Base-by-base conservation (phyloP, 345 rosid genomes). In the Acer campestre region DNA sequence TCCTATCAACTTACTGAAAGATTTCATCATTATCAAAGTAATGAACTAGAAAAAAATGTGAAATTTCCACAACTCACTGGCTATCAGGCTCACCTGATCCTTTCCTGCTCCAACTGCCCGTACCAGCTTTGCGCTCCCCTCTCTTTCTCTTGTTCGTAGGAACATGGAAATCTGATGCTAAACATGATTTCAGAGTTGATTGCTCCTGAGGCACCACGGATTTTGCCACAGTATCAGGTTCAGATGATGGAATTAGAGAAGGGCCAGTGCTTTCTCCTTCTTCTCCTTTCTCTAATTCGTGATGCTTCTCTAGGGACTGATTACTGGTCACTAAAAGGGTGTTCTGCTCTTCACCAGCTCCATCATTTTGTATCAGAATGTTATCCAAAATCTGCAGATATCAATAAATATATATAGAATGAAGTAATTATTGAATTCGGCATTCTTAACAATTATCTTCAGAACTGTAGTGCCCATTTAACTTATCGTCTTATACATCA, bases 121-220 rank as follows among this genome's bases (percentile, higher is more conserved):
- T 79, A 79, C 94, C 88, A 51, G 91, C 91, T 85, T 87, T 94
- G 61, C 98, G 89, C 48, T 94, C 98, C 42, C 90, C 98, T 79
- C 99, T 88, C 75, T 90, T 94, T 80, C 98, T 90, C 80, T 96
- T 96, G 87, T 88, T 94, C 81, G 81, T 86, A 0, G 97, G 97
- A 77, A 94, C 81, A 74, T 87, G 82, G 76, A 90, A 70, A 62
- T 94, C 97, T 4, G 94, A 80, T 49, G 92, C 93, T 74, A 96
- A 85, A 84, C 91, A 90, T 69, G 97, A 86, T 80, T 88, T 84
- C 22, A 92, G 89, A 80, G 84, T 84, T 17, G 91, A 82, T 35
- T 85, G 86, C 59, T 68, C 87, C 73, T 77, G 81, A 75, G 82
- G 16, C 46, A 58, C 64, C 1, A 40, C 80, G 56, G 77, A 56